Percentiles rank a stretch among this genome's conserved stretches.
These are phyloP conservation scores for Scedosporium apiospermum DNA, from an alignment of 2,329 filamentous ascomycete species.

Conservation along the genomic window DNA sequence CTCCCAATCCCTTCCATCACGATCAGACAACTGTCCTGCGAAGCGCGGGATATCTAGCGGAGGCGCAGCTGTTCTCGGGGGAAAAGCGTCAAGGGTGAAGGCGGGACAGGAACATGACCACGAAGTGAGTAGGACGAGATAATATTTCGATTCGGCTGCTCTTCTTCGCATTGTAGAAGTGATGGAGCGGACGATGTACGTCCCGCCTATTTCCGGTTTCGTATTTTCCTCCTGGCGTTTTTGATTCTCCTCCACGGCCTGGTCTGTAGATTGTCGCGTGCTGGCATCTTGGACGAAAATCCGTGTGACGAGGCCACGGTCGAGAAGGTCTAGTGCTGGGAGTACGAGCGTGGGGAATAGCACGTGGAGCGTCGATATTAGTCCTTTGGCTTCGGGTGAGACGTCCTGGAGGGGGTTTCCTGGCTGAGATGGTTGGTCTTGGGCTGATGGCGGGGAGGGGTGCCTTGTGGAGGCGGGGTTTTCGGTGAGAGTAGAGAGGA, in stretches of 20 bases:
- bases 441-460: slow-evolving; percentile 24
- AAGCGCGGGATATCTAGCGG: neutral
- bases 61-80: slow-evolving; percentile 7
- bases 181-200: slow-evolving; percentile 57
- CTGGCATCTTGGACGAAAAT: slow-evolving; percentile 18
- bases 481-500: slow-evolving; percentile 31
- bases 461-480: slow-evolving; percentile 11
- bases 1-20: slow-evolving; percentile 2
- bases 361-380: slow-evolving; percentile 74
- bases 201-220: neutral
- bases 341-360: slow-evolving; percentile 74
- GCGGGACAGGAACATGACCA: slow-evolving; percentile 90
- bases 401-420: slow-evolving; percentile 15
- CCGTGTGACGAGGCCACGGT: slow-evolving; percentile 61
- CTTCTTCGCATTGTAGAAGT: slow-evolving; percentile 19
- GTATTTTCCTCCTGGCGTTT: neutral
- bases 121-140: slow-evolving; percentile 61
- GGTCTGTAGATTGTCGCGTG: neutral
- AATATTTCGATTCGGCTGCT: slow-evolving; percentile 21
- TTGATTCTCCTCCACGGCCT: neutral
- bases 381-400: slow-evolving; percentile 20
- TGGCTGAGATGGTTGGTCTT: slow-evolving; percentile 10
- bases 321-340: slow-evolving; percentile 78
- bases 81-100: slow-evolving; percentile 68
- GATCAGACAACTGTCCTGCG: neutral